These are phyloP conservation scores for Biscogniauxia mediterranea DNA, from an alignment of 2,329 filamentous ascomycete genomes.

Conservation along the genomic window DNA sequence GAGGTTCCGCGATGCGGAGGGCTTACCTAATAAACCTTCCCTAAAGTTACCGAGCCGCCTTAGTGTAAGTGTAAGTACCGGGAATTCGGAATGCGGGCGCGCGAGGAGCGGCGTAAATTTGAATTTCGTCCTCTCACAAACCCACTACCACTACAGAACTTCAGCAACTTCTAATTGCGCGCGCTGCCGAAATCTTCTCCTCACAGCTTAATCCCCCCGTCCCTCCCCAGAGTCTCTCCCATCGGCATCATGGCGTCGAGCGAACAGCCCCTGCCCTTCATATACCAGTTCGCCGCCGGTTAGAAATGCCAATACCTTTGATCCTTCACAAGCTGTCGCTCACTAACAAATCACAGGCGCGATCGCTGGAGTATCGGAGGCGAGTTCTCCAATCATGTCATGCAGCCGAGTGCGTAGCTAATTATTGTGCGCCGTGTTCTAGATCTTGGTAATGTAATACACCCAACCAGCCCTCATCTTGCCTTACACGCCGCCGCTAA, in stretches of 20 bases:
- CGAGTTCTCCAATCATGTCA: slow-evolving; percentile 43
- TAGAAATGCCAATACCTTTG: slow-evolving; percentile 36
- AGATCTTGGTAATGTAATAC: slow-evolving; percentile 85
- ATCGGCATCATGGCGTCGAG: slow-evolving; percentile 54
- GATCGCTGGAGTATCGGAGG: slow-evolving; percentile 96
- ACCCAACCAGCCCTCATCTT: slow-evolving; percentile 8
- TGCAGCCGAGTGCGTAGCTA: slow-evolving; percentile 11
- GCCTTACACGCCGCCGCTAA: slow-evolving; percentile 16
- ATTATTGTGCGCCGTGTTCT: slow-evolving; percentile 20
- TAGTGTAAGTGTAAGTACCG: too few relatives aligned
- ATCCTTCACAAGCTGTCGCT: slow-evolving; percentile 21
- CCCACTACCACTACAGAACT: too few relatives aligned
- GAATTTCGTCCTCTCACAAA: too few relatives aligned
- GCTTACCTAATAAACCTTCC: too few relatives aligned
- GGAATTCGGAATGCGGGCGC: too few relatives aligned
- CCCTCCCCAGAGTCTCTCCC: background rate
- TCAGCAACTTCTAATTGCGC: too few relatives aligned
- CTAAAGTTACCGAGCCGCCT: too few relatives aligned
- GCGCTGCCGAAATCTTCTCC: too few relatives aligned
- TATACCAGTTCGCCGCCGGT: slow-evolving; percentile 95
- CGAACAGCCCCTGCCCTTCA: slow-evolving; percentile 79
- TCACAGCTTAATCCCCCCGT: background rate
- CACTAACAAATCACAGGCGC: slow-evolving; percentile 57
- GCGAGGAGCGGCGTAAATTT: too few relatives aligned
- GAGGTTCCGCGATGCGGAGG: too few relatives aligned